Base-by-base conservation (phyloP, 2,329 filamentous ascomycete species). In the Stagonosporopsis rhizophila region DNA sequence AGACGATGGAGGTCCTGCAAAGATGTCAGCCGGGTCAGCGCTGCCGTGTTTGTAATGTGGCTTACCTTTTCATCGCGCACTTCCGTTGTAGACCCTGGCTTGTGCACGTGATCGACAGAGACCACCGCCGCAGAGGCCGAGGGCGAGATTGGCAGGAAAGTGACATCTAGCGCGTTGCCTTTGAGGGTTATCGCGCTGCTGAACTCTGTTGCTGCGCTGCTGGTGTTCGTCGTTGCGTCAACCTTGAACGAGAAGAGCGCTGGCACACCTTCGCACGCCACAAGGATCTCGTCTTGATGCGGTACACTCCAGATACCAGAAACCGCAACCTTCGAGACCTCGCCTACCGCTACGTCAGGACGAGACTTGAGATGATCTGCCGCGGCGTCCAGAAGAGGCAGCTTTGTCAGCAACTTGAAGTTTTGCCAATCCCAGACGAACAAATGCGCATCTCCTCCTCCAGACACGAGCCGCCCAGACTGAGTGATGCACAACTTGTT, bases 341-440 rank as follows among this genome's bases (percentile, higher is more conserved):
- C 55, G 25, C 39, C 56, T 11, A 52, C 32, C 27, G 32, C 30
- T 20, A 67, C 22, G 4, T 69, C 56, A 14, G 64, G 19, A 30
- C 67, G 60, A 12, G 52, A 47, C 39, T 63, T 63, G 22, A 68
- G 49, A 46, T 69, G 62, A 12, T 59, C 44, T 25, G 65, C 54
- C 17, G 68, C 66, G 17, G 62, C 52, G 39, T 71, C 67, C 34
- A 66, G 62, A 25, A 76, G 66, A 45, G 84, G 81, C 2, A 83
- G 74, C 65, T 80, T 86, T 22, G 82, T 80, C 0, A 87, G 69
- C 23, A 90, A 70, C 17, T 72, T 75, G 15, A 83, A 83, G 0
- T 76, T 77, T 38, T 79, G 77, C 94, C 94, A 99, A 60, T 93
- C 82, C 93, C 93, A 99, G 0, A 93, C 79, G 58, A 89, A 86